Percentiles rank a stretch among this genome's conserved stretches.
phyloP scores from a whole-genome alignment of 305 asterid genomes.

The Solanum hybrid region DNA sequence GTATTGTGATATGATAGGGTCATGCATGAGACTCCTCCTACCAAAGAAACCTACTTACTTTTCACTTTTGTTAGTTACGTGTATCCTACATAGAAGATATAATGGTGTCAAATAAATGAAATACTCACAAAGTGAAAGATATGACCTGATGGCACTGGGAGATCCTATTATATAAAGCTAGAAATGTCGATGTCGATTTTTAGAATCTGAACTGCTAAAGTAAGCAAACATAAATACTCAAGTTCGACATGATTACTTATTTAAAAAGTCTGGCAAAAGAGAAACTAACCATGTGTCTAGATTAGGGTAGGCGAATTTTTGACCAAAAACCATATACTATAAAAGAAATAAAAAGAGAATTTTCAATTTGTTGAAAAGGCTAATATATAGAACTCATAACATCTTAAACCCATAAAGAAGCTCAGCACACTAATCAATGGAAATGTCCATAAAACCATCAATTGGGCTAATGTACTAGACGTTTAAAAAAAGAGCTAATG shows the following conservation, averaged over 20 bases:
- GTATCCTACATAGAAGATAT: background rate
- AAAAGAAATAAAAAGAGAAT: background rate
- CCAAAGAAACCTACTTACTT: background rate
- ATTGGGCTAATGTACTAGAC: background rate
- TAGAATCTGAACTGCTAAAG: background rate
- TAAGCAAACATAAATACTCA: background rate
- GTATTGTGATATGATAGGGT: background rate
- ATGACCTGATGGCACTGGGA: background rate
- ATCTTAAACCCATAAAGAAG: background rate
- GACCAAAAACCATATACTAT: background rate
- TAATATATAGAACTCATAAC: background rate
- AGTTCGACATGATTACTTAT: background rate
- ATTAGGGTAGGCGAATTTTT: background rate
- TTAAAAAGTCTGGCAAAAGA: background rate
- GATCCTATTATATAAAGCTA: background rate
- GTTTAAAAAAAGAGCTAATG: background rate
- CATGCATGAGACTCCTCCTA: background rate
- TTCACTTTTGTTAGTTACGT: background rate
- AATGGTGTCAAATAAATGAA: background rate
- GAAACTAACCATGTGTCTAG: background rate
- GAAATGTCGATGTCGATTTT: background rate
- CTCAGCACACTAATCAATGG: background rate
- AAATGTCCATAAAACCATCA: background rate
- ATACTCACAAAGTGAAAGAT: background rate
- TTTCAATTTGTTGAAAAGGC: background rate